Evolutionary conservation across 2,329 filamentous ascomycete genomes (phyloP).

Genomic region (Shiraia bambusicola): DNA sequence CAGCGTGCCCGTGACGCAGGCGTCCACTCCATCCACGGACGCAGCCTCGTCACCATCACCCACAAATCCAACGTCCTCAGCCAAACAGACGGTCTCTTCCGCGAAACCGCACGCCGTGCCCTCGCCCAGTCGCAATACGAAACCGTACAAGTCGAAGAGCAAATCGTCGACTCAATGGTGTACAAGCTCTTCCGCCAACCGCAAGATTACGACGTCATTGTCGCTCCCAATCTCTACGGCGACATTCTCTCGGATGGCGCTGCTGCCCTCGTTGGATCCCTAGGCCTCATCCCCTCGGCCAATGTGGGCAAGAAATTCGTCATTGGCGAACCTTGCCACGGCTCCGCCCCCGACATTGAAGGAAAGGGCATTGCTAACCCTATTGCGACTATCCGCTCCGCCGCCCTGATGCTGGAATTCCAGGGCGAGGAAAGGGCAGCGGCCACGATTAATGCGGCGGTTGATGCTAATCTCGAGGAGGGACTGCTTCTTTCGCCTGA

Average conservation of each 20-base stretch:
- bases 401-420: slow-evolving; percentile 95
- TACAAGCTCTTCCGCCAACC: slow-evolving; percentile 99
- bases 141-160: slow-evolving; percentile 76
- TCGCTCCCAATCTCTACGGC: slow-evolving; percentile 95
- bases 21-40: slow-evolving; percentile 62
- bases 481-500: slow-evolving; percentile 83
- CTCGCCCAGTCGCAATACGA: slow-evolving; percentile 67
- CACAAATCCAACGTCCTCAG: slow-evolving; percentile 98
- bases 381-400: slow-evolving; percentile 88
- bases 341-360: slow-evolving; percentile 92
- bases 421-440: slow-evolving; percentile 83
- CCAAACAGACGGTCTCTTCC: slow-evolving; percentile 95
- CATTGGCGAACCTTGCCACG: slow-evolving; percentile 97
- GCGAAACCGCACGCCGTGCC: slow-evolving; percentile 72
- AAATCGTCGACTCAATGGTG: slow-evolving; percentile 99
- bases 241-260: slow-evolving; percentile 96
- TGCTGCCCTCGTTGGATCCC: slow-evolving; percentile 85
- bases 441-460: slow-evolving; percentile 84
- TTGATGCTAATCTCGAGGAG: slow-evolving; percentile 86
- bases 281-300: slow-evolving; percentile 90
- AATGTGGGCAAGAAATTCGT: slow-evolving; percentile 94
- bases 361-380: slow-evolving; percentile 92
- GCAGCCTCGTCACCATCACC: slow-evolving; percentile 86
- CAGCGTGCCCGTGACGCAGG: slow-evolving; percentile 72
- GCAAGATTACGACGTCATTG: slow-evolving; percentile 93